Conservation (phyloP, 371 early-diverging fungal species). For the Chytridiales sp. region DNA sequence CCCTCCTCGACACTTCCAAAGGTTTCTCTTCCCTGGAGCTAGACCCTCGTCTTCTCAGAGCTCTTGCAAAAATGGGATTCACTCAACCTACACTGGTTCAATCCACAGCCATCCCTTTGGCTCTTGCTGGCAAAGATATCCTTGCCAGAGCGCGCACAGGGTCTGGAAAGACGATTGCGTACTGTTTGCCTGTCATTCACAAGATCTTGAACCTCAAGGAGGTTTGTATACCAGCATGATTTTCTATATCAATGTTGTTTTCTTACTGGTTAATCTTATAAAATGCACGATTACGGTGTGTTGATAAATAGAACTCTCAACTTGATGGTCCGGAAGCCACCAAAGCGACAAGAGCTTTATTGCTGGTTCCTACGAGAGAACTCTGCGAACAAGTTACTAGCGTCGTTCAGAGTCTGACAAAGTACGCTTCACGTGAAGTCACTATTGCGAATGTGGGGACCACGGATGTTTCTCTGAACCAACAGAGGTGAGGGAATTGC, state of each 20-base stretch:
- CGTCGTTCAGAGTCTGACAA: slow-evolving; percentile 68
- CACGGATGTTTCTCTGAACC: slow-evolving; percentile 54
- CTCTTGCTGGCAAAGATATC: slow-evolving; percentile 93
- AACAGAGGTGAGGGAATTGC: slow-evolving; percentile 1
- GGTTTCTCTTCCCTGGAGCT: slow-evolving; percentile 58
- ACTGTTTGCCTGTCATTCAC: slow-evolving; percentile 91
- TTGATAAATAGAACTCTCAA: too few species aligned
- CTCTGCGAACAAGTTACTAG: slow-evolving; percentile 88
- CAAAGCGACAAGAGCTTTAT: slow-evolving; percentile 54
- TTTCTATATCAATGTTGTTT: too few species aligned
- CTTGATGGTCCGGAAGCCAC: too few species aligned
- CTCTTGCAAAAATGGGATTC: slow-evolving; percentile 77
- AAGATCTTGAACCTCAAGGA: slow-evolving; percentile 72
- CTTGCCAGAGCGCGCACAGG: slow-evolving; percentile 97
- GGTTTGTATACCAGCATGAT: too few species aligned
- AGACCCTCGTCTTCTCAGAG: slow-evolving; percentile 83
- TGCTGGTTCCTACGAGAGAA: slow-evolving; percentile 96
- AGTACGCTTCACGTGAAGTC: slow-evolving; percentile 68
- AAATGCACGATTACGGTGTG: background rate
- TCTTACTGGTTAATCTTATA: too few species aligned
- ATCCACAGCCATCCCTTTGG: slow-evolving; percentile 89
- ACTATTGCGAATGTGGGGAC: slow-evolving; percentile 68
- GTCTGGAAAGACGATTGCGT: slow-evolving; percentile 98
- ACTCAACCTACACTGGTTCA: slow-evolving; percentile 93
- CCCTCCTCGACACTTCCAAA: slow-evolving; percentile 17